A percentile compares a stretch with the other conserved stretches of the same genome.
Evolutionary conservation across 495 filamentous ascomycete genomes (phyloP).

Genomic region (Hypoxylon trugodes): DNA sequence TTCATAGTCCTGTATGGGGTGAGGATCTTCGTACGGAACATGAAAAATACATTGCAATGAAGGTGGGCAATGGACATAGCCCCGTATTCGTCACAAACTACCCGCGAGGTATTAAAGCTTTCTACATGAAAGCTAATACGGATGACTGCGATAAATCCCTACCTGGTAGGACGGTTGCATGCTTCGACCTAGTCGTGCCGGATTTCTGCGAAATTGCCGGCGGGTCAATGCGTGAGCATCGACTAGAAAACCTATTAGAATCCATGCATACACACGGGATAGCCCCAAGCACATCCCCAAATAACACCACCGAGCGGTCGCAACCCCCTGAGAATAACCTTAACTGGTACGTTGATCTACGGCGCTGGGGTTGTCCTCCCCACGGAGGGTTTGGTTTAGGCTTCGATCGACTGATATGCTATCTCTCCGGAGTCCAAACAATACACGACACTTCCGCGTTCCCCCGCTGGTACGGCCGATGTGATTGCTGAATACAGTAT

Average conservation of each 20-base stretch:
- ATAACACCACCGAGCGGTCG: slow-evolving; percentile 5
- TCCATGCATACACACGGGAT: slow-evolving; percentile 74
- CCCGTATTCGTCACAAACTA: slow-evolving; percentile 97
- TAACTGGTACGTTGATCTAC: slow-evolving; percentile 94
- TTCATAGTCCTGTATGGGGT: slow-evolving; percentile 73
- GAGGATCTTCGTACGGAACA: slow-evolving; percentile 87
- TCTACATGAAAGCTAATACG: slow-evolving; percentile 78
- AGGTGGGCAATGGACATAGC: slow-evolving; percentile 61
- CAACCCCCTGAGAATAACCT: slow-evolving; percentile 60
- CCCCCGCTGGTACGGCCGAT: slow-evolving; percentile 88
- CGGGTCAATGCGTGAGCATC: slow-evolving; percentile 93
- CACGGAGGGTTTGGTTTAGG: slow-evolving; percentile 96
- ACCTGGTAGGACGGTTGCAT: slow-evolving; percentile 75
- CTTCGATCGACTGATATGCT: slow-evolving; percentile 88
- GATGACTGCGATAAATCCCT: slow-evolving; percentile 6
- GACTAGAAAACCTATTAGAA: slow-evolving; percentile 70
- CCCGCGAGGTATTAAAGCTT: slow-evolving; percentile 84
- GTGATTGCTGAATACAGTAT: slow-evolving; percentile 74
- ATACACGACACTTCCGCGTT: slow-evolving; percentile 89
- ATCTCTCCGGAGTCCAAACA: slow-evolving; percentile 83
- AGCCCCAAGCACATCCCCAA: slow-evolving; percentile 1
- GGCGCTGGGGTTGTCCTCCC: slow-evolving; percentile 92
- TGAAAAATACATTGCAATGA: slow-evolving; percentile 84
- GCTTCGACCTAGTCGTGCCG: slow-evolving; percentile 94
- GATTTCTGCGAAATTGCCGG: slow-evolving; percentile 90